Evolutionary conservation across 192 early-diverging fungal species (phyloP), one percentile per base, ranked within the genome.

Genomic region (Glomus cerebriforme): DNA sequence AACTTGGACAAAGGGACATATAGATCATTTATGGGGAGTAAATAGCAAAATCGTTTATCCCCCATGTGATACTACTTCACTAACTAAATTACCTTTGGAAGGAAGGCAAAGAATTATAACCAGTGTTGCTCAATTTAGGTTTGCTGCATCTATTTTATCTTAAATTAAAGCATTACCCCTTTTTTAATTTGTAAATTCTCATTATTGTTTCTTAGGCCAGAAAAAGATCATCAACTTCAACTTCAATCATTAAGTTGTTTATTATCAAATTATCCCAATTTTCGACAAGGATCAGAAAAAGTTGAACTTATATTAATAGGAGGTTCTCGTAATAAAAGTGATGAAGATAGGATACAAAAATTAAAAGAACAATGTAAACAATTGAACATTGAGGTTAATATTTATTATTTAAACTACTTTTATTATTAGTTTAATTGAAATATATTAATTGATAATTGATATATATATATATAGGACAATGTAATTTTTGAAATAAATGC

Each of bases 71-170:
- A 96, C 95, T 0, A 78, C 85, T 1, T 82, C 86, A 0, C 83
- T 99, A 47, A 80, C 80, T 3, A 80, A 79, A 34, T 87, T 93
- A 47, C 76, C 90, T 2, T 78, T 97, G 7, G 63, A 60, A 0
- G 65, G 67, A 2, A 89, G 97, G 2, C 79, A 90, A 43, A 83
- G 82, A 0, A 79, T 91, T 7, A 85, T 98, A 47, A 83, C 98
- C 26, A 97, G 96, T 65, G 90, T 99, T 34, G 96, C 96, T 12
- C 98, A 99, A 82, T 99, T 98, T 83, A 85, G 92, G 90, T 90
- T 73, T 27, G 37, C 13, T 45, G 7, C 13, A 35, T 34, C 12
- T 47, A 47, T 7, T 58, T n/a, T 31, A 35, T 82, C 72, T 69
- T 75, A 67, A 71, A n/a, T 49, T 27, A 0, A 13, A 29, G 24